phyloP scores from a whole-genome alignment of 495 filamentous ascomycete genomes.

The Corynascus novoguineensis region DNA sequence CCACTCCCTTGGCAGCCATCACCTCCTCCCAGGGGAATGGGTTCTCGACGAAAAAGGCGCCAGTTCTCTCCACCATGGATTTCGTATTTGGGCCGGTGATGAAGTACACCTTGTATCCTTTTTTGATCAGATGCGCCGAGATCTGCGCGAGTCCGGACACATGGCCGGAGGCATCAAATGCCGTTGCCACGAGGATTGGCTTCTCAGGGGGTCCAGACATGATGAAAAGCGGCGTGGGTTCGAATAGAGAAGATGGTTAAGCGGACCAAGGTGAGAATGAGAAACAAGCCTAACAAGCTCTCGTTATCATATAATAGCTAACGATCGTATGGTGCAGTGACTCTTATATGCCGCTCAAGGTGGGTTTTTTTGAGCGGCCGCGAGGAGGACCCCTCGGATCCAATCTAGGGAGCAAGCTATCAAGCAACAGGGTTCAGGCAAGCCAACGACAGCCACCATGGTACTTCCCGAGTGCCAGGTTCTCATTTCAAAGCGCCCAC shows the following conservation, averaged over 20 bases:
- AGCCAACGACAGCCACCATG: too few relatives aligned
- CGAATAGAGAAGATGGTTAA: not conserved
- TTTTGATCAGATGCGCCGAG: constrained; percentile 26
- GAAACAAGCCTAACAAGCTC: too few relatives aligned
- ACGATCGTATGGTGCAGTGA: too few relatives aligned
- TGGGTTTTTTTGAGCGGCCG: too few relatives aligned
- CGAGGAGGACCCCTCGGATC: too few relatives aligned
- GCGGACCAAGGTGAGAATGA: not conserved
- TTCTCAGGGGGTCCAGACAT: constrained; percentile 7
- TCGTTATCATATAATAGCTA: too few relatives aligned
- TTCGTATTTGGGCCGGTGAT: constrained; percentile 26
- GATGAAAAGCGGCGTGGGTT: not conserved
- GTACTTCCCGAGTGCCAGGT: too few relatives aligned
- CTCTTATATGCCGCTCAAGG: too few relatives aligned
- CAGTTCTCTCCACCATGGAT: constrained; percentile 10
- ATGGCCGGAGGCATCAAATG: constrained; percentile 14
- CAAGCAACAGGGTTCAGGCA: too few relatives aligned
- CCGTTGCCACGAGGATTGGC: constrained; percentile 22
- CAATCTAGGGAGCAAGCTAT: too few relatives aligned
- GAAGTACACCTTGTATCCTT: constrained; percentile 30
- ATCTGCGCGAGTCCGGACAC: constrained; percentile 5
- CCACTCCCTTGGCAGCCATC: not conserved
- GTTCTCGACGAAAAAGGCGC: constrained; percentile 15
- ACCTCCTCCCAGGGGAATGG: not conserved
- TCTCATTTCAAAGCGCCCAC: too few relatives aligned